Base-by-base conservation (phyloP, 2,329 filamentous ascomycete genomes). In the Acephala macrosclerotiorum region DNA sequence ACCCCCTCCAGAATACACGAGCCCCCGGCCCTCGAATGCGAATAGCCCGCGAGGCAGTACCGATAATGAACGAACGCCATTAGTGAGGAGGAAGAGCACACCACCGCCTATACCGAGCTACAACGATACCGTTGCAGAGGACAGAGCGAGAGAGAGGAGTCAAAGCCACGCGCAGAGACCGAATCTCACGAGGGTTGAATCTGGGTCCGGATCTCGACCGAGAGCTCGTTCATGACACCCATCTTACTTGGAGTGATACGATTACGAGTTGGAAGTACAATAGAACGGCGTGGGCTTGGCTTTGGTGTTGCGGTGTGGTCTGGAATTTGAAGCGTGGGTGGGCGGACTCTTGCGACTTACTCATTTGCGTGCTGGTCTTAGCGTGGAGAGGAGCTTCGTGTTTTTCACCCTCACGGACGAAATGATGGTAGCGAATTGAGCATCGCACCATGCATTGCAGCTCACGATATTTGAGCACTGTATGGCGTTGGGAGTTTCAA, bases 1-100 rank as follows among this genome's bases (percentile, higher is more conserved):
- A 69, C 89, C 88, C 6, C 90, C 90, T n/a, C 90, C 90, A 5
- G 89, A 91, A 72, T 92, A 92, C 71, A 86, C 87, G 4, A 91
- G 89, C 71, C 89, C 89, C 0, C 84, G 86, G 14, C 82, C 85
- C 42, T 90, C 89, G 9, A 86, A 87, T 60, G 82, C 82, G 3
- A 81, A 82, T 36, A 80, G 80, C 62, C 86, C 84, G 70, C 82
- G 84, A 58, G 81, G 85, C 64, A 86, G 83, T 70, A 65, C 58
- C 35, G 87, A 87, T 35, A 85, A 81, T 71, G 87, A 89, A 62
- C 80, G 82, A 55, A 80, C 82, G 3, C 85, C 85, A 2, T 73
- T 88, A 61, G 85, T 86, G 65, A 70, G 72, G 61, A 63, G 72
- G 38, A 71, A 70, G 61, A 72, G 63, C 49, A 72, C 75, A 29